Base-by-base conservation (phyloP, 2,329 filamentous ascomycete genomes). In the Pseudohalonectria lignicola region DNA sequence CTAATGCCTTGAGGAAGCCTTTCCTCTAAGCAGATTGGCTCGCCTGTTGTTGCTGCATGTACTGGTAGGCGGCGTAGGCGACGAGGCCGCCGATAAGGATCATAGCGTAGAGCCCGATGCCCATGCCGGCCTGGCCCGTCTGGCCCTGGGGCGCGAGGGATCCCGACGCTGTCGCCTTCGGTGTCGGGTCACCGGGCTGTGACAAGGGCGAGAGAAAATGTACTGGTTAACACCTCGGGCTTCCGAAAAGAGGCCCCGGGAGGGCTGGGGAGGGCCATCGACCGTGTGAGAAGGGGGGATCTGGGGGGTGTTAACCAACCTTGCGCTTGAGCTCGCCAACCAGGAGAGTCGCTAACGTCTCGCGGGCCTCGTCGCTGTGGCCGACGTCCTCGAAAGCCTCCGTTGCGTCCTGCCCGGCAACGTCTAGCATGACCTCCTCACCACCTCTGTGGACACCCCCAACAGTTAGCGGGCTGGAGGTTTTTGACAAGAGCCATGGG, bases 361-460 rank as follows among this genome's bases (percentile, higher is more conserved):
- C 90, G 49, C 92, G 82, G 49, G 92, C 92, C 73, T 98, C 92
- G 64, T 98, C 92, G 54, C 85, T 93, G 82, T 98, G 92, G 57
- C 92, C 92, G 55, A 98, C 92, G 65, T 98, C 92, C 71, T 98
- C 92, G 60, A 98, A 98, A 45, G 92, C 90, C 68, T 96, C 92
- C 53, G 90, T 94, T 54, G 85, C 83, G 64, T 98, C 92, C 68
- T 94, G 88, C 51, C 92, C 92, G 55, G 74, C 92, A 47, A 96
- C 88, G 52, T 98, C 92, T 51, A 98, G 82, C 46, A 98, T 71
- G 52, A 98, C 92, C 70, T 98, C 92, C 69, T 98, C 92, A 68
- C 92, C 92, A 71, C 92, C 92, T 53, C 92, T 96, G 4, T 19
- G 13, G 15, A 16, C 23, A 8, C 25, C 34, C 17, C 3, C 12